Percentiles rank a stretch among this genome's conserved stretches.
Evolutionary conservation across 768 basidiomycete species (phyloP).

Genomic region (Serpula lacrymans): DNA sequence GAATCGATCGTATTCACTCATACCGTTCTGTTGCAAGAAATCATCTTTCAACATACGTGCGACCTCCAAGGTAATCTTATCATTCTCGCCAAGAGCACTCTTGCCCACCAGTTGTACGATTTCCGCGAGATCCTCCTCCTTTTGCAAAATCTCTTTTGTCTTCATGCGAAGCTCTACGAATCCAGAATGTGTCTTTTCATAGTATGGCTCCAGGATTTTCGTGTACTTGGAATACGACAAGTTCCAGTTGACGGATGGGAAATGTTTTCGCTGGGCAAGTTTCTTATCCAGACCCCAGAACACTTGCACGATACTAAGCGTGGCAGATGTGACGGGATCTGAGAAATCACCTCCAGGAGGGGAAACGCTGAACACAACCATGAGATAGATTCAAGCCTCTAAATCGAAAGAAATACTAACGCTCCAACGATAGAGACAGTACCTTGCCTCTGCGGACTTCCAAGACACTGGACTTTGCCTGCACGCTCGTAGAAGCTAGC

Average conservation of each 20-base stretch:
- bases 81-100: conserved; percentile 92
- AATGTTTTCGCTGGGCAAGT: conserved; percentile 97
- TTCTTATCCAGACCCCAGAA: conserved; percentile 99
- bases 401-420: conserved; percentile 48
- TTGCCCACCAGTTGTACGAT: conserved; percentile 99
- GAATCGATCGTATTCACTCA: conserved; percentile 95
- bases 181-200: conserved; percentile 88
- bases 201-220: conserved; percentile 89
- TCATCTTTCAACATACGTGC: conserved; percentile 97
- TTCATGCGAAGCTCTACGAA: conserved; percentile 90
- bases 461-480: conserved; percentile 91
- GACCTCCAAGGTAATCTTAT: conserved; percentile 98
- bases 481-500: conserved; percentile 99
- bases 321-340: conserved; percentile 96
- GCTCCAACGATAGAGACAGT: conserved; percentile 99
- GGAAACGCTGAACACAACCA: conserved; percentile 64
- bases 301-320: conserved; percentile 97
- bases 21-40: conserved; percentile 97
- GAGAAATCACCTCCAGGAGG: conserved; percentile 99
- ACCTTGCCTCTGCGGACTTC: conserved; percentile 82
- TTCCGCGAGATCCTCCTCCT: conserved; percentile 97
- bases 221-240: conserved; percentile 99
- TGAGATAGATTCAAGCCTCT: conserved; percentile 6
- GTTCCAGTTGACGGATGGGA: conserved; percentile 99
- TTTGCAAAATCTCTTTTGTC: conserved; percentile 96